Evolutionary conservation across 108 stramenopile species (phyloP), one percentile per base, ranked within the genome.

Genomic region (Schizochytrium sp.): DNA sequence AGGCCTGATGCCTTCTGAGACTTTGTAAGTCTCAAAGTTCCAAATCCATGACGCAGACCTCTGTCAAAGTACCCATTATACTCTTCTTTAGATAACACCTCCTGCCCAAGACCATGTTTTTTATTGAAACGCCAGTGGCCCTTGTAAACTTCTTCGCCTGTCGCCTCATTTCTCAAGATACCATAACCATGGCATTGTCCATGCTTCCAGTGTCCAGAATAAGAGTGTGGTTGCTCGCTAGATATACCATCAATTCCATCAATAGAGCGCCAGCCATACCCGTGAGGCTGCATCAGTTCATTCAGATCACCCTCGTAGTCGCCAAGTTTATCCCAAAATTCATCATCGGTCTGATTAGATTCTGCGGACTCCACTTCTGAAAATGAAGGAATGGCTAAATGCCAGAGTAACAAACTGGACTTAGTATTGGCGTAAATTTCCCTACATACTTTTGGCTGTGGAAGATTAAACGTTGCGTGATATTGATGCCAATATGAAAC

Each of bases 231-330:
- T 42, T 50, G 15, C 45, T 83, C 76, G 5, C 15, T 7, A 55
- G 76, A 55, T 0, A 60, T 17, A 60, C 19, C 59, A 17, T 19
- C 19, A 60, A 17, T 60, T 19, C 19, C 59, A 19, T 60, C 59
- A 60, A 83, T 40, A 1, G 76, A 2, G 38, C 15, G 53, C 76
- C 17, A 83, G 53, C 76, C 76, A 3, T 5, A 40, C 10, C 76
- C 76, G 53, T 83, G 76, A 2, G 76, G 76, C 5, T 0, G 13
- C 28, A 47, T 5, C 13, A 55, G 38, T 2, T 8, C 10, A 42
- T 83, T 53, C 1, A 83, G 53, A n/a, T 83, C 76, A 5, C 76
- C 76, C 28, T 83, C 76, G 76, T 83, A 83, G 64, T 69, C 64
- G 7, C 64, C 64, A 44, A 69, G 64, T 44, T 7, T 0, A 7